Evolutionary conservation across 75 land plant species (phyloP).

Genomic region (Pseudotsuga menziesii): DNA sequence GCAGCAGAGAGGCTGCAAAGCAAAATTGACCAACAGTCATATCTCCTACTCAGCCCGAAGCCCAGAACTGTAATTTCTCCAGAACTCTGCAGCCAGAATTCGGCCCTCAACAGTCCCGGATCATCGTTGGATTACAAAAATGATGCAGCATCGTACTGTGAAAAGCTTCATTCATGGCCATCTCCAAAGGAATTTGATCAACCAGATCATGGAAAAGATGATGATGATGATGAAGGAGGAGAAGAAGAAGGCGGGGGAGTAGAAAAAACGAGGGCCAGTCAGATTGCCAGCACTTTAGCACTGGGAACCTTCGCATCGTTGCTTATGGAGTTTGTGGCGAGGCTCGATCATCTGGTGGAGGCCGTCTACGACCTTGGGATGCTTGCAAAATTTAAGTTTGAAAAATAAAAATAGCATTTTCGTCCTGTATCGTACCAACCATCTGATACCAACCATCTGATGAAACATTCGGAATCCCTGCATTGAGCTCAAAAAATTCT

Average conservation of each 20-base stretch:
- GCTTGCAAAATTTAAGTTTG: constrained; percentile 48
- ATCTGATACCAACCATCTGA: no score
- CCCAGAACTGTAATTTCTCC: not conserved
- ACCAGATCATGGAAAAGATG: constrained; percentile 10
- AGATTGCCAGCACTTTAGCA: constrained; percentile 49
- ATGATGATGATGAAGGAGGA: constrained; percentile 28
- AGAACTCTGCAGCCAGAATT: not conserved
- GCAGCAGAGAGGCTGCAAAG: constrained; percentile 36
- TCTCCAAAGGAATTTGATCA: constrained; percentile 29
- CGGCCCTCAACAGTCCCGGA: not conserved
- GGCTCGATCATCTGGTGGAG: constrained; percentile 66
- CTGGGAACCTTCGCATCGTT: constrained; percentile 54
- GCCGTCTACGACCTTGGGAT: constrained; percentile 51
- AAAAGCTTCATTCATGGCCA: constrained; percentile 62
- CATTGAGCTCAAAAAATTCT: no score
- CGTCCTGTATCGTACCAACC: no score
- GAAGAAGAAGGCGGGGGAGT: constrained; percentile 11
- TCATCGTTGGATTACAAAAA: not conserved
- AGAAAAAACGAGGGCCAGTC: constrained; percentile 24
- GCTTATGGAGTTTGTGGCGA: constrained; percentile 56
- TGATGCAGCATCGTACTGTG: constrained; percentile 22
- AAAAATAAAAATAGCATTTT: no score
- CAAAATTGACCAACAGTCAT: constrained; percentile 44
- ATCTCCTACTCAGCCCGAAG: constrained; percentile 22
- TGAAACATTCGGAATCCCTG: no score